Evolutionary conservation across 768 basidiomycete species (phyloP).

Genomic region (Strobilomyces dryophilus): DNA sequence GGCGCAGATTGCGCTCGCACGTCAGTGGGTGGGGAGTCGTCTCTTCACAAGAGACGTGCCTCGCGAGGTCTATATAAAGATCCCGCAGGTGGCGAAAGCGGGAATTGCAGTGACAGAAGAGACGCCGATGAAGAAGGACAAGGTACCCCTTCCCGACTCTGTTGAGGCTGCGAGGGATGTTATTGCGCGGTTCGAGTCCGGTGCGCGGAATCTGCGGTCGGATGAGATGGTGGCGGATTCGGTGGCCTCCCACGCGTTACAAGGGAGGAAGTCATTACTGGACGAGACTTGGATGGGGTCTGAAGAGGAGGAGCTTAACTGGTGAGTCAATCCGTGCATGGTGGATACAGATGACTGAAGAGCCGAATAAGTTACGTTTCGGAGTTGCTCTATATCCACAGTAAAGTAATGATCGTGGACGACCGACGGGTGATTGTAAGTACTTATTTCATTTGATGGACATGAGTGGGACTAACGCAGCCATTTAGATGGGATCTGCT

Average conservation of each 20-base stretch:
- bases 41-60: constrained; percentile 33
- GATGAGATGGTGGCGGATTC: constrained; percentile 69
- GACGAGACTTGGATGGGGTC: constrained; percentile 85
- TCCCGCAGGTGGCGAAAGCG: constrained; percentile 48
- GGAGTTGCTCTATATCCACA: constrained; percentile 81
- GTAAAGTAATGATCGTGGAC: constrained; percentile 93
- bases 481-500: constrained; percentile 79
- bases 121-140: constrained; percentile 50
- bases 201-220: constrained; percentile 48
- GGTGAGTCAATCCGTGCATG: constrained; percentile 45
- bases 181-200: constrained; percentile 68
- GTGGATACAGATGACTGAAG: constrained; percentile 5
- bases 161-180: constrained; percentile 66
- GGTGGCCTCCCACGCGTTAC: constrained; percentile 77
- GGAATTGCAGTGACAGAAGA: constrained; percentile 52
- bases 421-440: constrained; percentile 84
- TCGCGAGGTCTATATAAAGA: constrained; percentile 53
- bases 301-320: constrained; percentile 75
- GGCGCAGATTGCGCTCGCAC: constrained; percentile 82
- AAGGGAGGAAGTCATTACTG: constrained; percentile 54
- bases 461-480: constrained; percentile 4
- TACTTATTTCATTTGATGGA: constrained; percentile 4
- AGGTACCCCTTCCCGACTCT: constrained; percentile 61
- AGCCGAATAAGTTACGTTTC: constrained; percentile 59
- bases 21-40: constrained; percentile 64